Base-by-base conservation (phyloP, 2,329 filamentous ascomycete species). In the Sporothrix globosa region DNA sequence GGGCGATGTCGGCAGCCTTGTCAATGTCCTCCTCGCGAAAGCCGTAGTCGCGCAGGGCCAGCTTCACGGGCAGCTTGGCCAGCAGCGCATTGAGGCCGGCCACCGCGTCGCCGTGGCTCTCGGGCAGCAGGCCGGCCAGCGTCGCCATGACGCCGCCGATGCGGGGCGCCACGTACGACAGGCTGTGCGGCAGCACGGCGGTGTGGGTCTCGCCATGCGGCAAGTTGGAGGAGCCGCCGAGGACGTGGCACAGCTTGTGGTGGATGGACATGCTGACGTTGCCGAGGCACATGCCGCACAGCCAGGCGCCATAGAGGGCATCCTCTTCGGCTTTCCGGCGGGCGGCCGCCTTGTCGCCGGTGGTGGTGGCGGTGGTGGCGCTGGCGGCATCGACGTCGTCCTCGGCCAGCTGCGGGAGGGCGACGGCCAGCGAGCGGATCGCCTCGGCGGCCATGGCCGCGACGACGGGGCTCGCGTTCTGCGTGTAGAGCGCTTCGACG, bases 161-260 rank as follows among this genome's bases (percentile, higher is more conserved):
- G 0, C 78, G 79, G 0, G 86, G 85, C 0, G 86, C 85, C 73
- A 90, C 90, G 76, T 90, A 91, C 2, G 87, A 85, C 2, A 90
- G 78, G 0, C 87, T 86, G 74, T 90, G 88, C 0, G 88, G 87
- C 9, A 90, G 80, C 1, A 90, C 83, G 44, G 87, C 84, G 0
- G 87, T 87, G 74, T 91, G 89, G 0, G 88, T 90, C 76, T 90
- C 87, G 1, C 88, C 87, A 72, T 91, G 88, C 0, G 88, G 87
- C 7, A 91, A 81, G 72, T 86, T 84, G 77, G 90, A 89, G 74
- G 82, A 85, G 9, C 88, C 89, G 30, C 88, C 88, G 1, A 90
- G 80, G 0, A 86, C 86, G 75, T 91, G 88, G 78, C 88, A 90
- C 1, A 91, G 83, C 76, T 91, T 91, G 78, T 91, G 88, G 75